Evolutionary conservation across 228 moss, liverwort and hornwort genomes (phyloP).

Genomic region (Sphagnum fallax): DNA sequence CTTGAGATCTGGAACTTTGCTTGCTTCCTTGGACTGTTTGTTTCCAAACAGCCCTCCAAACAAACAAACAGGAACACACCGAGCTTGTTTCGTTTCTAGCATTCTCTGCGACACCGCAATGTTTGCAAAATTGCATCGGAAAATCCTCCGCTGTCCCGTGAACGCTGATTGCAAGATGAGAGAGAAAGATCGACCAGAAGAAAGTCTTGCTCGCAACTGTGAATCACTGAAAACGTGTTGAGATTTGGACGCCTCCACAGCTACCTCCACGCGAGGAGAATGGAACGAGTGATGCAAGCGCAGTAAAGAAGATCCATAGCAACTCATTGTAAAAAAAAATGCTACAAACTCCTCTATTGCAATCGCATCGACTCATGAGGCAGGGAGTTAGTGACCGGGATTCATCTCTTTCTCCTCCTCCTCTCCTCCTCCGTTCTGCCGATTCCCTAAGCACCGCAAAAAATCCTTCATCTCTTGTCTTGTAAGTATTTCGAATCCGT

Average conservation of each 20-base stretch:
- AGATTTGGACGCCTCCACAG: not conserved
- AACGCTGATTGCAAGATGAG: not conserved
- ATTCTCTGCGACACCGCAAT: not conserved
- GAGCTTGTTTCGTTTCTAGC: not conserved
- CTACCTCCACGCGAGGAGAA: not conserved
- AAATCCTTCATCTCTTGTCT: not conserved
- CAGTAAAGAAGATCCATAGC: not conserved
- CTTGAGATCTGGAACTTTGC: conserved; percentile 7
- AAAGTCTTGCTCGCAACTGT: too few relatives aligned
- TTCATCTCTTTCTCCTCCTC: not conserved
- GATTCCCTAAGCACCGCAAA: not conserved
- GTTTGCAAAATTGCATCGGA: not conserved
- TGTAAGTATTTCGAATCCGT: not conserved
- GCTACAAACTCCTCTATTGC: not conserved
- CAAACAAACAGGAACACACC: conserved; percentile 2
- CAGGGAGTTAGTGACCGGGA: too few relatives aligned
- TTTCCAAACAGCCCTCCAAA: conserved; percentile 16
- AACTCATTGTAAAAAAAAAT: not conserved
- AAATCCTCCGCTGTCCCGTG: not conserved
- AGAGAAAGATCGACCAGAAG: not conserved
- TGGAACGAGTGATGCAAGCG: not conserved
- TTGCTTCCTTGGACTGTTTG: not conserved
- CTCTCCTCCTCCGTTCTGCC: not conserved
- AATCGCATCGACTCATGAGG: too few relatives aligned
- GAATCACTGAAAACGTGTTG: too few relatives aligned